A percentile compares a stretch with the other conserved stretches of the same genome.
Conservation (phyloP, 2,329 filamentous ascomycete species). For the Graphilbum sp. region DNA sequence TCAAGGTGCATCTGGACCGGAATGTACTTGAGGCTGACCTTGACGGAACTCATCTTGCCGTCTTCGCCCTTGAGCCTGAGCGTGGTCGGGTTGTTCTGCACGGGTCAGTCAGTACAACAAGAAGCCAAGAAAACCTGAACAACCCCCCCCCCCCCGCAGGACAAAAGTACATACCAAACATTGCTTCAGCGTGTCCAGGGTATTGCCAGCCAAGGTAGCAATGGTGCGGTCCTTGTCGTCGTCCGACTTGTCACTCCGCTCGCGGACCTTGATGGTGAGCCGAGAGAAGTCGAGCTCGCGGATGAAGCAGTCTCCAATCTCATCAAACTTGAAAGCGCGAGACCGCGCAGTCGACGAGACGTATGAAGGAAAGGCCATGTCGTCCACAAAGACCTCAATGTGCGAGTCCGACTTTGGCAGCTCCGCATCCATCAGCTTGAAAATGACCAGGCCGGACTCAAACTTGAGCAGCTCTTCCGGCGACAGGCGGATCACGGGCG, state of each 20-base stretch:
- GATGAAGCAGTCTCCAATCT: conserved; percentile 90
- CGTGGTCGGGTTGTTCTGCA: conserved; percentile 72
- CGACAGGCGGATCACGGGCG: conserved; percentile 63
- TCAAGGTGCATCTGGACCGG: conserved; percentile 90
- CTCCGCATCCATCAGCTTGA: conserved; percentile 83
- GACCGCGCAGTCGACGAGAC: conserved; percentile 59
- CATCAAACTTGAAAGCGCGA: conserved; percentile 60
- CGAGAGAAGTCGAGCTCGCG: conserved; percentile 94
- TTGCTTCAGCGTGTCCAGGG: conserved; percentile 72
- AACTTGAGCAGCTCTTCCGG: conserved; percentile 70
- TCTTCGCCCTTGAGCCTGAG: conserved; percentile 66
- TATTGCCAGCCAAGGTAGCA: conserved; percentile 70
- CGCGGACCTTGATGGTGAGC: conserved; percentile 72
- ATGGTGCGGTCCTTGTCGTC: conserved; percentile 54
- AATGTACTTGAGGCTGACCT: conserved; percentile 85
- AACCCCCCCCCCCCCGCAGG: too few relatives aligned
- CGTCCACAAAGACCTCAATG: conserved; percentile 83
- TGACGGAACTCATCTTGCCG: conserved; percentile 62
- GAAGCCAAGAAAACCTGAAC: background rate
- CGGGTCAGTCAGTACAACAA: background rate
- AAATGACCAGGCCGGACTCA: conserved; percentile 84
- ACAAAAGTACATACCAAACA: conserved; percentile 46
- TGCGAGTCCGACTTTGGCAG: conserved; percentile 60
- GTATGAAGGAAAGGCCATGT: conserved; percentile 85
- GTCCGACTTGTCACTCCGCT: conserved; percentile 59